phyloP scores from a whole-genome alignment of 805 yeast species.

The Cyberlindnera lachancei region DNA sequence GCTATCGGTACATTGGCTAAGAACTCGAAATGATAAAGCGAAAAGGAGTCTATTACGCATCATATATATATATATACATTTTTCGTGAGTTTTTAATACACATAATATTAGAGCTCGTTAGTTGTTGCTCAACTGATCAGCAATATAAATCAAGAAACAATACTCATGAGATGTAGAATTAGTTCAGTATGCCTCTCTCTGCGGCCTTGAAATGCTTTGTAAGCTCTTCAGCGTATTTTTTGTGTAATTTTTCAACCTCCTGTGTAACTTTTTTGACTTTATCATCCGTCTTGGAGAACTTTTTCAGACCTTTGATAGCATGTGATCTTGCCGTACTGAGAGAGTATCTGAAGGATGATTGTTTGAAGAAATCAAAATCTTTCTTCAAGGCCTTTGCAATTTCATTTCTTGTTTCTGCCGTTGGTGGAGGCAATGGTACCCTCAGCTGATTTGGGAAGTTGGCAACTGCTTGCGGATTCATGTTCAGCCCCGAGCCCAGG shows the following conservation, averaged over 20 bases:
- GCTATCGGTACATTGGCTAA: slow-evolving; percentile 48
- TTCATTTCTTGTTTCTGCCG: slow-evolving; percentile 55
- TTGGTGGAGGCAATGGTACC: slow-evolving; percentile 68
- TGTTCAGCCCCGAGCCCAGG: slow-evolving; percentile 56
- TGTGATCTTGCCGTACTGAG: slow-evolving; percentile 52
- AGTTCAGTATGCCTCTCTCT: slow-evolving; percentile 36
- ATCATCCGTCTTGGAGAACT: slow-evolving; percentile 42
- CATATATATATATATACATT: background rate
- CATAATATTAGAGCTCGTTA: too few relatives aligned
- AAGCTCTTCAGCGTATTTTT: slow-evolving; percentile 52
- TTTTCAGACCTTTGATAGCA: slow-evolving; percentile 47
- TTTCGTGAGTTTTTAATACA: background rate
- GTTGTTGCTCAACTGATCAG: too few relatives aligned
- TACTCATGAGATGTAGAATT: background rate
- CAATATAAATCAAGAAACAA: background rate
- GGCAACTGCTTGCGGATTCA: slow-evolving; percentile 76
- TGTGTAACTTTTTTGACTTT: slow-evolving; percentile 44
- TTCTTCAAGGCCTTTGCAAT: slow-evolving; percentile 54
- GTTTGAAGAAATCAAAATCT: slow-evolving; percentile 56
- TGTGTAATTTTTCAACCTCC: slow-evolving; percentile 65
- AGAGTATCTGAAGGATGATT: slow-evolving; percentile 38
- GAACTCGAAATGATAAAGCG: slow-evolving; percentile 25
- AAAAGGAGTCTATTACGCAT: background rate
- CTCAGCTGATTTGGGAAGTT: slow-evolving; percentile 65
- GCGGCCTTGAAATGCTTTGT: slow-evolving; percentile 46